Percentiles rank a stretch among this genome's conserved stretches.
phyloP scores from a whole-genome alignment of 1,284 basidiomycete species.

The Trichosporon faecale region DNA sequence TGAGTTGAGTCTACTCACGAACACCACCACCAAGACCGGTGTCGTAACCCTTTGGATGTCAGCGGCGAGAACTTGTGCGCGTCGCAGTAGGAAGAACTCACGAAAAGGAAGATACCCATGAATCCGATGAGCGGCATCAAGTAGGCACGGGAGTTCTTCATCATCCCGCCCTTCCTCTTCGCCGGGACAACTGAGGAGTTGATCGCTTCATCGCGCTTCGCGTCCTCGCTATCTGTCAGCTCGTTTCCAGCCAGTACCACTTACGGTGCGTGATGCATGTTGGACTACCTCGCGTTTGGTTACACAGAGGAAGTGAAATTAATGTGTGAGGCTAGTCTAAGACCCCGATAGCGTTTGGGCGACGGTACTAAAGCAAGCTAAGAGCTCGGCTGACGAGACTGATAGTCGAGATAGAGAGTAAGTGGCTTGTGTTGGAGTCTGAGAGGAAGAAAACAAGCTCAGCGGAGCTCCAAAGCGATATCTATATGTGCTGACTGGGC shows the following conservation, averaged over 20 bases:
- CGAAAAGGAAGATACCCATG: conserved; percentile 74
- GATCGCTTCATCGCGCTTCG: not conserved
- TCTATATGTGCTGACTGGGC: not conserved
- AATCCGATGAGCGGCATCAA: conserved; percentile 68
- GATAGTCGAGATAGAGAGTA: not conserved
- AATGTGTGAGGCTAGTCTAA: not conserved
- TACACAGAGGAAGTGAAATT: not conserved
- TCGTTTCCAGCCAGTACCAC: not conserved
- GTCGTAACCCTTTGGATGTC: not conserved
- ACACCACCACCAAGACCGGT: conserved; percentile 42
- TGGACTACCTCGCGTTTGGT: not conserved
- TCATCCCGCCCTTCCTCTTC: not conserved
- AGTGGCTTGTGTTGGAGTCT: not conserved
- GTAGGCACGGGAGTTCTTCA: conserved; percentile 24
- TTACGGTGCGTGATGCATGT: not conserved
- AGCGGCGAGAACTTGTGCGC: conserved; percentile 33
- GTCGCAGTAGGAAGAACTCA: conserved; percentile 46
- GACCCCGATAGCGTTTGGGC: not conserved
- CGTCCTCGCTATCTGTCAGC: conserved; percentile 10
- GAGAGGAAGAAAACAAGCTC: not conserved
- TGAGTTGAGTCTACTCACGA: conserved; percentile 10
- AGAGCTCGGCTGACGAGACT: not conserved
- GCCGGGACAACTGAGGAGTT: conserved; percentile 7
- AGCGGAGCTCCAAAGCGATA: not conserved
- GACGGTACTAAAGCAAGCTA: not conserved